A percentile compares a stretch with the other conserved stretches of the same genome.
phyloP scores from a whole-genome alignment of 371 early-diverging fungal species.

The Lichtheimia ramosa region DNA sequence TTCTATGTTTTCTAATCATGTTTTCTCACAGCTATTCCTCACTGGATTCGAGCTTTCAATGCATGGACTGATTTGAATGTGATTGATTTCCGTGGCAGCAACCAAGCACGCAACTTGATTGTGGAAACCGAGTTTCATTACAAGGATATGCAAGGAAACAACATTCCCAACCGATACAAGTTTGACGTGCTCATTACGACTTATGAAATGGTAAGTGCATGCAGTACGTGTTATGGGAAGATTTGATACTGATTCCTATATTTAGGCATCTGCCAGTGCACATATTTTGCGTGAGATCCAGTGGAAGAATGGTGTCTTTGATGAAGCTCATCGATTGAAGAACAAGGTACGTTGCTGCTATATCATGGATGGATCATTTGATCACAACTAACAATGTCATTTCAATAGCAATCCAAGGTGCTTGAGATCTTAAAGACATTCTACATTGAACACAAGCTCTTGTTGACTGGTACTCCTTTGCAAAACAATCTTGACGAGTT shows the following conservation, averaged over 20 bases:
- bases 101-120: conserved; percentile 57
- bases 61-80: conserved; percentile 80
- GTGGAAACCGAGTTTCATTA: conserved; percentile 75
- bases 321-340: conserved; percentile 97
- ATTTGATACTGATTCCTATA: neutral
- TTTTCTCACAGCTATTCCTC: conserved; percentile 52
- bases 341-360: conserved; percentile 53
- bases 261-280: conserved; percentile 58
- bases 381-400: neutral
- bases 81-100: conserved; percentile 71
- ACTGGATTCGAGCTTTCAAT: conserved; percentile 77
- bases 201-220: conserved; percentile 75
- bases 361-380: neutral
- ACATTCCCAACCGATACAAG: conserved; percentile 58
- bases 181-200: conserved; percentile 89
- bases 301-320: conserved; percentile 88
- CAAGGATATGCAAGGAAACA: conserved; percentile 52
- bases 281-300: conserved; percentile 75
- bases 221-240: neutral
- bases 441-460: conserved; percentile 45
- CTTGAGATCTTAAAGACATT: conserved; percentile 44
- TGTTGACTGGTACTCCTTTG: conserved; percentile 74
- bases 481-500: conserved; percentile 94
- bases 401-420: conserved; percentile 43
- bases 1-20: conserved; percentile 1